Conservation (phyloP, 2,329 filamentous ascomycete genomes). For the Alternaria sp. region DNA sequence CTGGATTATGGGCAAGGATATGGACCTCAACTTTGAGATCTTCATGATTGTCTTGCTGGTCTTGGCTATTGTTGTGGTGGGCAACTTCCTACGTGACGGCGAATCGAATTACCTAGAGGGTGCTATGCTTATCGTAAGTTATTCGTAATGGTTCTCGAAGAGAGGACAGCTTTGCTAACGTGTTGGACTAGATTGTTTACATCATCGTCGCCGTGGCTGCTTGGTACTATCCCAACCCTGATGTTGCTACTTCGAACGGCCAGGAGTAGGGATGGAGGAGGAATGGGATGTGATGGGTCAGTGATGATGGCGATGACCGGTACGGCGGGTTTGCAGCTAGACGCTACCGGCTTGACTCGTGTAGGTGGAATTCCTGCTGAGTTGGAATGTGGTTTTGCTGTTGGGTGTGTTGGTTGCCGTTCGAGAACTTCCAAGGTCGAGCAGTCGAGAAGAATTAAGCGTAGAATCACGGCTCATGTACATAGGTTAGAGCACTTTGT, state of each 20-base stretch:
- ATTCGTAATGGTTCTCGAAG: not conserved
- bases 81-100: constrained; percentile 85
- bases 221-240: constrained; percentile 68
- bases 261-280: not conserved
- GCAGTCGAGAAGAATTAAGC: too few relatives aligned
- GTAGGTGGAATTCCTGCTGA: not conserved
- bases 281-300: not conserved
- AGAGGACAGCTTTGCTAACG: constrained; percentile 7
- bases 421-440: not conserved
- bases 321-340: not conserved
- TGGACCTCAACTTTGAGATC: constrained; percentile 85
- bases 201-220: constrained; percentile 68
- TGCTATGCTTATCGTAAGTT: constrained; percentile 69
- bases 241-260: constrained; percentile 42
- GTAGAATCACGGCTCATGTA: not conserved
- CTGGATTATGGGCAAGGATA: constrained; percentile 74
- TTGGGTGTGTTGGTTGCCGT: not conserved
- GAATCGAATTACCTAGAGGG: constrained; percentile 94
- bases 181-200: constrained; percentile 61
- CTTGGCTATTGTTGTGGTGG: constrained; percentile 83
- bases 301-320: not conserved
- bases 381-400: not conserved
- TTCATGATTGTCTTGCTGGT: constrained; percentile 86
- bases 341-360: not conserved
- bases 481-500: not conserved